Percentiles rank a stretch among this genome's conserved stretches.
Conservation (phyloP, 108 stramenopile species). For the Nannochloropsis oceanica region DNA sequence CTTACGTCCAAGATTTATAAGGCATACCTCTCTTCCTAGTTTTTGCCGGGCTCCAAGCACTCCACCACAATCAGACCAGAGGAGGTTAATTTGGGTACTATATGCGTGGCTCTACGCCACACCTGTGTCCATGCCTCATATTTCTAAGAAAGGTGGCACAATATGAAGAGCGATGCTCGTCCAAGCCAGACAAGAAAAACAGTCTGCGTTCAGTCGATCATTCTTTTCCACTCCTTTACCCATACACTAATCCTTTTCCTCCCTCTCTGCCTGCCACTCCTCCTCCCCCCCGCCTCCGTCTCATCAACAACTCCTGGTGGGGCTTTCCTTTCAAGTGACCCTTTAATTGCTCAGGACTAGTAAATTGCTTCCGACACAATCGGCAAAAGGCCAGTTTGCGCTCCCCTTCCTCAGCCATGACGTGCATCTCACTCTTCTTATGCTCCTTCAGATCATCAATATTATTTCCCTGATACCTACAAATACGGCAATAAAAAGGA, state of each 20-base stretch:
- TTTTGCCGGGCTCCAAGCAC: too few species aligned
- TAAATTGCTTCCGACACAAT: conserved; percentile 68
- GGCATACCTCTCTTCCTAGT: too few species aligned
- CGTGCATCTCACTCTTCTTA: conserved; percentile 52
- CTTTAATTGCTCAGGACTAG: conserved; percentile 63
- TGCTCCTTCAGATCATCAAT: conserved; percentile 52
- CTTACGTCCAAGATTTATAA: too few species aligned
- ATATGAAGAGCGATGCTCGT: too few species aligned
- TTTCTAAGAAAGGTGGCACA: too few species aligned
- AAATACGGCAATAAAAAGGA: conserved; percentile 76
- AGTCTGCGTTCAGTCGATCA: neutral
- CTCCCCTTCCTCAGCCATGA: conserved; percentile 51
- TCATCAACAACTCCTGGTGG: conserved; percentile 31
- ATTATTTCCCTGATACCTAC: conserved; percentile 48
- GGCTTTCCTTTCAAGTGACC: conserved; percentile 62
- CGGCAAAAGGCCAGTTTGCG: conserved; percentile 59
- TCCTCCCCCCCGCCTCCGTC: neutral
- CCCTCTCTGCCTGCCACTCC: neutral
- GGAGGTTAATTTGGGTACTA: too few species aligned
- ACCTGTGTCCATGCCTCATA: too few species aligned
- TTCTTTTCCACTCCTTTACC: neutral
- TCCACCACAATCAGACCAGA: too few species aligned
- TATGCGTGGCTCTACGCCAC: too few species aligned
- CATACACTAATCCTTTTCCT: neutral
- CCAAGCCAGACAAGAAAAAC: too few species aligned